These are phyloP conservation scores for Lichtheimia hyalospora DNA, from an alignment of 371 early-diverging fungal genomes.

Conservation along the genomic window DNA sequence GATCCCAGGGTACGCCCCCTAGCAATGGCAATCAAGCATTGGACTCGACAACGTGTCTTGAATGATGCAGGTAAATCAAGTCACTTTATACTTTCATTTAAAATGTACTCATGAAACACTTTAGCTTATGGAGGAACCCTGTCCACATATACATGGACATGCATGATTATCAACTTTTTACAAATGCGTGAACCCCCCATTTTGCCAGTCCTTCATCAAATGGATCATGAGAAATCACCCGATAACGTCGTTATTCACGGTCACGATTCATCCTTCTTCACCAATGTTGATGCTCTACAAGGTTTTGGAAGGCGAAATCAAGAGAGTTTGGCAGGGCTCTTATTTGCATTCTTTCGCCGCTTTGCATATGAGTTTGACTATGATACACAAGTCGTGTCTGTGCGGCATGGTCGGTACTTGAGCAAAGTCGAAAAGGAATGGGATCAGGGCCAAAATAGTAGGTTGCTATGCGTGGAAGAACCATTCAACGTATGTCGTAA, in stretches of 20 bases:
- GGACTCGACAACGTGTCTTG: conserved; percentile 72
- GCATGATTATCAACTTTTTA: conserved; percentile 84
- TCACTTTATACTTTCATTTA: background rate
- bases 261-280: conserved; percentile 52
- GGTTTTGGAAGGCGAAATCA: conserved; percentile 70
- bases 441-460: conserved; percentile 44
- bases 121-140: conserved; percentile 87
- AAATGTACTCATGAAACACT: background rate
- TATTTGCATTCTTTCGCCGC: conserved; percentile 83
- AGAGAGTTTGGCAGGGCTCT: conserved; percentile 75
- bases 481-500: conserved; percentile 84
- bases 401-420: conserved; percentile 74
- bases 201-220: conserved; percentile 80
- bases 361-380: conserved; percentile 85
- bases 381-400: conserved; percentile 70
- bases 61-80: conserved; percentile 62
- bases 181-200: conserved; percentile 90
- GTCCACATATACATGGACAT: conserved; percentile 93
- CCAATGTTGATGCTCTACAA: conserved; percentile 57
- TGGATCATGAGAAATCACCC: conserved; percentile 12
- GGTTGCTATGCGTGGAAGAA: conserved; percentile 83
- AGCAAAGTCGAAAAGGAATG: conserved; percentile 83
- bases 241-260: conserved; percentile 3
- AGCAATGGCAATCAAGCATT: conserved; percentile 77
- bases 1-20: conserved; percentile 81